Evolutionary conservation across 73 alveolate genomes (phyloP), one percentile per base, ranked within the genome.

Genomic region (Diophrys sp.): DNA sequence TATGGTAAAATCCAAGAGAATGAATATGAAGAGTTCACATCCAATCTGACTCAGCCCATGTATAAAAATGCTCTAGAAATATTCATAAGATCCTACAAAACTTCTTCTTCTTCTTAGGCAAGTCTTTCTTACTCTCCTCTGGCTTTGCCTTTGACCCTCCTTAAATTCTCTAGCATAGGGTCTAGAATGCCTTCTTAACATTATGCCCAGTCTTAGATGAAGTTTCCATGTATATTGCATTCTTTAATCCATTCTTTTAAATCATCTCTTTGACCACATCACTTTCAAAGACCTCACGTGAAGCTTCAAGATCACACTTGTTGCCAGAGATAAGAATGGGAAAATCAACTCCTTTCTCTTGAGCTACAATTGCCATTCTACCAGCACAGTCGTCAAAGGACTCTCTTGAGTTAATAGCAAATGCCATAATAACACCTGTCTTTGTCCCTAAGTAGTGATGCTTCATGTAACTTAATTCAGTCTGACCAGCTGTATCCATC

Each of bases 401-500:
- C 54, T 25, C 75, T 25, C 54, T 68, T n/a, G 18, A n/a, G 24
- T 68, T 68, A n/a, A 68, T 31, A 5, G 75, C 75, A 24, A 23
- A 68, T 1, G 29, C 56, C 18, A 68, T 5, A 68, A 68, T 1
- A 26, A 68, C 75, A n/a, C 75, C 75, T 25, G 75, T 26, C 24
- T 68, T 68, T 2, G 25, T 26, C 31, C 31, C 31, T 1, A 68
- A 55, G 31, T 68, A 68, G 26, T 23, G 25, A 26, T 68, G 75
- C 75, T 68, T 68, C 75, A 68, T 68, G 31, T 68, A 68, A 28
- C 56, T 5, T n/a, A 68, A 5, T 24, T 68, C 75, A 44, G 29
- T 68, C 55, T 68, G 54, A 1, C 75, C 75, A 11, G 75, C 75
- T 1, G 75, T 68, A 68, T 68, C 75, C 2, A 68, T 44, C 27